These are phyloP conservation scores for Erodium trifolium DNA, from an alignment of 441 rosid species.

Conservation along the genomic window DNA sequence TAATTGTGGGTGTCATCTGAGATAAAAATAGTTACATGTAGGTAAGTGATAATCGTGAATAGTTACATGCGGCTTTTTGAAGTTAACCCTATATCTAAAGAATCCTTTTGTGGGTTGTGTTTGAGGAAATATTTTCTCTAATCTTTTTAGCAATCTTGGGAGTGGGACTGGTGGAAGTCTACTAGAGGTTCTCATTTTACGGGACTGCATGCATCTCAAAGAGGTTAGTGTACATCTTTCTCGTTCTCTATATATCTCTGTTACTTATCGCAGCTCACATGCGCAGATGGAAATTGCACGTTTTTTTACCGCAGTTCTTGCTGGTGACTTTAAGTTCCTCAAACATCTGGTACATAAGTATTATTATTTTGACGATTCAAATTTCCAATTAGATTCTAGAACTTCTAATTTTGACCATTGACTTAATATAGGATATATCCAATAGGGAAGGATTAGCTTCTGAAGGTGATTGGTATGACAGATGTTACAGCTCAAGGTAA, in stretches of 20 bases:
- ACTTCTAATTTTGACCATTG: constrained; percentile 18
- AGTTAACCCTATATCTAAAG: too few species aligned
- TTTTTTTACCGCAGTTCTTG: constrained; percentile 35
- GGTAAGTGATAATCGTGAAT: too few species aligned
- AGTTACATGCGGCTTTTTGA: too few species aligned
- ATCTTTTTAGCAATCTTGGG: constrained; percentile 42
- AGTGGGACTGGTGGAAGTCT: constrained; percentile 35
- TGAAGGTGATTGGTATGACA: constrained; percentile 48
- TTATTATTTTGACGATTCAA: not conserved
- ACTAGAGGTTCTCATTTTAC: constrained; percentile 50
- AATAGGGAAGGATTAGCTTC: constrained; percentile 64
- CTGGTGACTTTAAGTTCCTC: constrained; percentile 51
- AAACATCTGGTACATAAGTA: constrained; percentile 37
- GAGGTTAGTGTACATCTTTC: constrained; percentile 30
- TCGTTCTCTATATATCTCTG: too few species aligned
- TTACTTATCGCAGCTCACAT: not conserved
- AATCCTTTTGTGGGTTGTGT: too few species aligned
- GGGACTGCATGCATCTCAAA: constrained; percentile 69
- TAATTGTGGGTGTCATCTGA: too few species aligned
- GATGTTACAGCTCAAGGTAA: constrained; percentile 47
- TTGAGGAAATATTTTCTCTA: not conserved
- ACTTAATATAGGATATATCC: constrained; percentile 46
- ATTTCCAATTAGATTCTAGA: constrained; percentile 10
- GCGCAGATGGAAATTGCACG: constrained; percentile 51
- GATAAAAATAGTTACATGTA: too few species aligned